phyloP scores from a whole-genome alignment of 2,329 filamentous ascomycete genomes.

The Hymenoscyphus occultus region DNA sequence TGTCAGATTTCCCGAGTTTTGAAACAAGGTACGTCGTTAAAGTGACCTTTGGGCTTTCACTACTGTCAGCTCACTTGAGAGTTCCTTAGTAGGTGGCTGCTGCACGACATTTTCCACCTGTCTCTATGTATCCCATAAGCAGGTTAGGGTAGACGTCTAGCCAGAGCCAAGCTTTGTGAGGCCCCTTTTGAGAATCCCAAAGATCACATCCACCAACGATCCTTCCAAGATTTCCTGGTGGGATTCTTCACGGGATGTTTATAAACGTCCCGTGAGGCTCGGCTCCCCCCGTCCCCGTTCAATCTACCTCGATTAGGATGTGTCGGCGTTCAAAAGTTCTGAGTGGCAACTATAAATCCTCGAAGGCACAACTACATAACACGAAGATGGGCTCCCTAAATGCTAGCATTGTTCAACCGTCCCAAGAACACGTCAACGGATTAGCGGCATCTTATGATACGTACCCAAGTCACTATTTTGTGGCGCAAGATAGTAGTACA shows the following conservation, averaged over 20 bases:
- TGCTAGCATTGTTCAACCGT: background rate
- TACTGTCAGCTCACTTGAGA: background rate
- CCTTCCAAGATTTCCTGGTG: background rate
- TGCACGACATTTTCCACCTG: background rate
- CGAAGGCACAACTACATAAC: background rate
- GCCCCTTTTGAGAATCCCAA: background rate
- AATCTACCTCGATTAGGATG: background rate
- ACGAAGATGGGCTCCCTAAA: background rate
- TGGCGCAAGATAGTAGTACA: background rate
- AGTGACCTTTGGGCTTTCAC: background rate
- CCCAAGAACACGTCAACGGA: background rate
- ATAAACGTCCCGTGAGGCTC: background rate
- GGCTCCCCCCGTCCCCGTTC: background rate
- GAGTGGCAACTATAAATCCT: background rate
- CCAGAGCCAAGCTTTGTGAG: background rate
- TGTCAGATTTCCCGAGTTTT: background rate
- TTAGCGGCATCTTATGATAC: background rate
- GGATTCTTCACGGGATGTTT: background rate
- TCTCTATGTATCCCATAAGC: background rate
- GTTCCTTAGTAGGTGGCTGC: background rate
- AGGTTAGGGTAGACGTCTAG: background rate
- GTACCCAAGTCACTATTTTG: background rate
- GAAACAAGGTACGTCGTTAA: conserved; percentile 3
- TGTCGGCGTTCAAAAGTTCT: background rate
- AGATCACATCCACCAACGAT: background rate